phyloP scores from a whole-genome alignment of 805 yeast species.

The Cephaloascus albidus region DNA sequence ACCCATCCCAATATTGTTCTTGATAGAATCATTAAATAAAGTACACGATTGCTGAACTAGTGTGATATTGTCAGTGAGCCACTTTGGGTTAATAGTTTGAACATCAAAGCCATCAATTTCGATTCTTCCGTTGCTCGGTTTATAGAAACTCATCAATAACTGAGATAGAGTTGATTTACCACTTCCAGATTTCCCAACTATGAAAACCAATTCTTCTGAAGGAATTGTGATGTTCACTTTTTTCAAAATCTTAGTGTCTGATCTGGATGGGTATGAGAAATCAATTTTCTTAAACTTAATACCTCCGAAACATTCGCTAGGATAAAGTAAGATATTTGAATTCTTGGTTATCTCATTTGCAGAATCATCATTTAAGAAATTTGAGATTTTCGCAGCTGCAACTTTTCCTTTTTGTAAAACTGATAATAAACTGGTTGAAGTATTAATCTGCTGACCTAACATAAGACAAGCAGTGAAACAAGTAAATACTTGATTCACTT shows the following conservation, averaged over 20 bases:
- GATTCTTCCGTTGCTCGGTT: slow-evolving; percentile 42
- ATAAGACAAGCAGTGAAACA: slow-evolving; percentile 76
- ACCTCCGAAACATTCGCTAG: slow-evolving; percentile 29
- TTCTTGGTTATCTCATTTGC: not conserved
- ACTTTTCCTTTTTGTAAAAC: slow-evolving; percentile 64
- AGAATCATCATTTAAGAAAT: slow-evolving; percentile 18
- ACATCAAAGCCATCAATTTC: slow-evolving; percentile 45
- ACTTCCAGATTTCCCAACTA: slow-evolving; percentile 85
- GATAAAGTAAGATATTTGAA: slow-evolving; percentile 8
- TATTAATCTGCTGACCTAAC: slow-evolving; percentile 53
- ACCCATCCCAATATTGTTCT: slow-evolving; percentile 56
- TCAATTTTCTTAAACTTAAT: slow-evolving; percentile 46
- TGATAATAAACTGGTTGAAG: slow-evolving; percentile 47
- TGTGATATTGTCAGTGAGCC: slow-evolving; percentile 58
- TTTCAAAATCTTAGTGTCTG: slow-evolving; percentile 34
- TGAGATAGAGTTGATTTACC: slow-evolving; percentile 83
- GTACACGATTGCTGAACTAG: slow-evolving; percentile 66
- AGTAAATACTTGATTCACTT: slow-evolving; percentile 62
- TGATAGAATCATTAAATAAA: slow-evolving; percentile 54
- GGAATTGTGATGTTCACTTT: slow-evolving; percentile 36
- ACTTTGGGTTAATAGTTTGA: slow-evolving; percentile 26
- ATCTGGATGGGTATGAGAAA: slow-evolving; percentile 58
- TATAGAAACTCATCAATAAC: slow-evolving; percentile 53
- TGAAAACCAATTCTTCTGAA: slow-evolving; percentile 40
- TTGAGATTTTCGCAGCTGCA: slow-evolving; percentile 44